A percentile compares a stretch with the other conserved stretches of the same genome.
phyloP scores from a whole-genome alignment of 1,284 basidiomycete species.

The Wolfiporia cocos region DNA sequence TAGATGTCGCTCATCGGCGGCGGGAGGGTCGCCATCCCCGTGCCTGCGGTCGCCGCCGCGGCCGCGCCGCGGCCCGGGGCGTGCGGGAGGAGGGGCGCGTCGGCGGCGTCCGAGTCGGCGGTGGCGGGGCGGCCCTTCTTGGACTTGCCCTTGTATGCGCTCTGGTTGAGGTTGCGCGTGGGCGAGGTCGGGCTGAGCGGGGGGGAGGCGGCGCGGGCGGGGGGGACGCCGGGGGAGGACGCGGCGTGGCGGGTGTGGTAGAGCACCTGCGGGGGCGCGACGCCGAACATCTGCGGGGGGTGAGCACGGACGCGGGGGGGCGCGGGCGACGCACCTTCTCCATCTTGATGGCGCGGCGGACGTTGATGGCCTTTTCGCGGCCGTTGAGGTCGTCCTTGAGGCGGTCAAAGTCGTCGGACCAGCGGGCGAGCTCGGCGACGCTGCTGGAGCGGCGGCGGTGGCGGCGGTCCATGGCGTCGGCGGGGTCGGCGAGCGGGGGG shows the following conservation, averaged over 20 bases:
- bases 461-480: slow-evolving; percentile 29
- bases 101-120: slow-evolving; percentile 47
- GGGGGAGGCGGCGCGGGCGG: background rate
- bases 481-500: slow-evolving; percentile 29
- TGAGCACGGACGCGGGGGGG: background rate
- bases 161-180: slow-evolving; percentile 41
- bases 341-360: slow-evolving; percentile 76
- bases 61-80: slow-evolving; percentile 18
- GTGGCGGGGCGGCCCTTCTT: slow-evolving; percentile 43
- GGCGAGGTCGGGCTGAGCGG: slow-evolving; percentile 1
- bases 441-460: slow-evolving; percentile 52
- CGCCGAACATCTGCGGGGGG: slow-evolving; percentile 62
- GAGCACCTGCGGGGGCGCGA: slow-evolving; percentile 67
- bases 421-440: slow-evolving; percentile 37
- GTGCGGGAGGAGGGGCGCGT: slow-evolving; percentile 38
- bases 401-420: slow-evolving; percentile 53
- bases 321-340: slow-evolving; percentile 52
- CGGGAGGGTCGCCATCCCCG: slow-evolving; percentile 1
- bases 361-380: slow-evolving; percentile 70
- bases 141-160: slow-evolving; percentile 28
- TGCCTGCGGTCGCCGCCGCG: slow-evolving; percentile 5
- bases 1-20: slow-evolving; percentile 45
- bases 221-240: slow-evolving; percentile 27
- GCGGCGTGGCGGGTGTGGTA: slow-evolving; percentile 51
- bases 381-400: slow-evolving; percentile 62